A percentile compares a stretch with the other conserved stretches of the same genome.
phyloP scores from a whole-genome alignment of 1,284 basidiomycete genomes.

The Meira miltonrushii region DNA sequence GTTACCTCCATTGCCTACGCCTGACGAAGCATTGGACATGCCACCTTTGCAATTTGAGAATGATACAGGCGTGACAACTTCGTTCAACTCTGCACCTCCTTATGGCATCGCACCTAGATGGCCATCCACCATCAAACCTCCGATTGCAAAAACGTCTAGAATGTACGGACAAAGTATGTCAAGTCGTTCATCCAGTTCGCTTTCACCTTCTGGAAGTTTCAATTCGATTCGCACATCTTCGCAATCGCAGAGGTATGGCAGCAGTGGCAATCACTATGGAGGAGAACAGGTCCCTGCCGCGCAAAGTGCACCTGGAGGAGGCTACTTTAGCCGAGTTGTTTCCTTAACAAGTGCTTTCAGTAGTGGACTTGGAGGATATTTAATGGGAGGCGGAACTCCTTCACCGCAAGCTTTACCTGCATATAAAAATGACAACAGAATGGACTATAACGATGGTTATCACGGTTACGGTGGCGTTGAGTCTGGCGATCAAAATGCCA shows the following conservation, averaged over 20 bases:
- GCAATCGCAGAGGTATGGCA: neutral
- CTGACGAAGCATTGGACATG: conserved; percentile 33
- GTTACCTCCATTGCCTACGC: conserved; percentile 29
- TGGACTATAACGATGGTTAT: too few relatives aligned
- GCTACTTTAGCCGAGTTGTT: conserved; percentile 29
- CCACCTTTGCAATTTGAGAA: conserved; percentile 35
- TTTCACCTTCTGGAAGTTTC: neutral
- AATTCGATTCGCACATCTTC: conserved; percentile 1
- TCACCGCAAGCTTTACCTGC: too few relatives aligned
- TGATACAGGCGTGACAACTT: neutral
- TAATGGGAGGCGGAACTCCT: conserved; percentile 15
- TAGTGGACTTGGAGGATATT: conserved; percentile 31
- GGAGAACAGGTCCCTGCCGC: neutral
- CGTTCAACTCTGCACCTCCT: neutral
- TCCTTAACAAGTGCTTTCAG: conserved; percentile 30
- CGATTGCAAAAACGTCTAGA: conserved; percentile 15
- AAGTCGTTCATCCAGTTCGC: conserved; percentile 5
- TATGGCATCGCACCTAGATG: neutral
- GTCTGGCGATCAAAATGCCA: too few relatives aligned
- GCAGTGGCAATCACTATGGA: neutral
- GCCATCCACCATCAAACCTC: conserved; percentile 18
- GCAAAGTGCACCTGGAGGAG: conserved; percentile 6
- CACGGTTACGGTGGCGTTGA: too few relatives aligned
- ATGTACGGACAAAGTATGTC: conserved; percentile 5
- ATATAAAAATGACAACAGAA: too few relatives aligned